Conservation (phyloP, 1,284 basidiomycete species). For the Amylostereum areolatum region DNA sequence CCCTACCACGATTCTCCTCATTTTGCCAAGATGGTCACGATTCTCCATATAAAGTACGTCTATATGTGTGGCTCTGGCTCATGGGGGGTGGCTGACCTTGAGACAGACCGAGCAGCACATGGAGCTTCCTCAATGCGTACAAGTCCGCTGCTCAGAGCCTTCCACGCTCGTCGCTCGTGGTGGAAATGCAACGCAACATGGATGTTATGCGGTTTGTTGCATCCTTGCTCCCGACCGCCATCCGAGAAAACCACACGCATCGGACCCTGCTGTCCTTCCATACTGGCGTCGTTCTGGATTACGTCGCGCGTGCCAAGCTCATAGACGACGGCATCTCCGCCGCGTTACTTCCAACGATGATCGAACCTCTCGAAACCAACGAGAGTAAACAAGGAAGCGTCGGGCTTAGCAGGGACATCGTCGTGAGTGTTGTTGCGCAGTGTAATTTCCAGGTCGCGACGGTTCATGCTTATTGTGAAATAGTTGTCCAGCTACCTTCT, state of each 20-base stretch:
- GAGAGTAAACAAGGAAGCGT: constrained; percentile 14
- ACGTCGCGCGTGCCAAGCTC: constrained; percentile 50
- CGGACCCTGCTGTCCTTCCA: constrained; percentile 83
- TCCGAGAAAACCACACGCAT: constrained; percentile 53
- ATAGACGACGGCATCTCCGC: constrained; percentile 62
- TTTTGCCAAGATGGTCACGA: constrained; percentile 90
- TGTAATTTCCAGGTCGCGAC: background rate
- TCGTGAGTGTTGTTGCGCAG: constrained; percentile 33
- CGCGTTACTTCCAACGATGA: constrained; percentile 53
- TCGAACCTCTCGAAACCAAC: constrained; percentile 46
- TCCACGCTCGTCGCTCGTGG: constrained; percentile 62
- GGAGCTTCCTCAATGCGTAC: constrained; percentile 70
- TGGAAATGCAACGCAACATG: constrained; percentile 66
- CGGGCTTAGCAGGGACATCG: constrained; percentile 38
- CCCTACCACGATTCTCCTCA: constrained; percentile 96
- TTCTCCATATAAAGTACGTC: constrained; percentile 70
- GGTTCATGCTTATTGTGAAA: background rate
- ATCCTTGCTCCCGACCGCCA: constrained; percentile 53
- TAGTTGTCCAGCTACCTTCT: constrained; percentile 74
- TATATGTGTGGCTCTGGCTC: constrained; percentile 3
- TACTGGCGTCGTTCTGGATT: constrained; percentile 76
- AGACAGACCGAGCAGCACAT: constrained; percentile 40
- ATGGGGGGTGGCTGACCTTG: constrained; percentile 6
- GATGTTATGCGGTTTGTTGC: constrained; percentile 73
- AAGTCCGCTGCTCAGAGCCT: constrained; percentile 70